phyloP scores from a whole-genome alignment of 2,329 filamentous ascomycete species.

The Exophiala oligosperma region DNA sequence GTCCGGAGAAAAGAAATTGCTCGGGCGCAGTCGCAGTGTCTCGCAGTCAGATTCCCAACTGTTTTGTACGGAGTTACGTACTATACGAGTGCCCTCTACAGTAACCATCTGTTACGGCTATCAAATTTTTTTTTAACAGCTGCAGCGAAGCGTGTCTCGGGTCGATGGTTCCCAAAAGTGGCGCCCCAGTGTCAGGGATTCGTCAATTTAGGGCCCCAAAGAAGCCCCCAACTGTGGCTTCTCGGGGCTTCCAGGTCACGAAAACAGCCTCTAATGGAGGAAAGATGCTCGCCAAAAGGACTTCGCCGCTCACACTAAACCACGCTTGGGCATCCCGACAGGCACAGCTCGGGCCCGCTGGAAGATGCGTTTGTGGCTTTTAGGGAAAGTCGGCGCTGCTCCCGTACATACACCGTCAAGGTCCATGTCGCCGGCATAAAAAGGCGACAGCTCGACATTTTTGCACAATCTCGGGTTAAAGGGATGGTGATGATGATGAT shows the following conservation, averaged over 20 bases:
- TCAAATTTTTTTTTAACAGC: background rate
- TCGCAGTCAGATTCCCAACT: too few species aligned
- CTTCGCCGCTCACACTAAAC: background rate
- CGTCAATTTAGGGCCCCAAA: background rate
- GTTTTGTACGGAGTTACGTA: too few species aligned
- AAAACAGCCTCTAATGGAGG: background rate
- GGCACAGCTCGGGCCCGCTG: background rate
- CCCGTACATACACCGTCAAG: too few species aligned
- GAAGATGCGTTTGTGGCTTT: background rate
- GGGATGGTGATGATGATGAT: too few species aligned
- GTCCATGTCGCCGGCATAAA: too few species aligned
- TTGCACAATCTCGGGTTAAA: too few species aligned
- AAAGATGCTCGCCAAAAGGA: background rate
- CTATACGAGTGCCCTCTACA: too few species aligned
- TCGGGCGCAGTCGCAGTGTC: background rate
- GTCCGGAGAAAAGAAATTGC: constrained; percentile 2
- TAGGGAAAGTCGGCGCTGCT: too few species aligned
- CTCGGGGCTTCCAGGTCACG: too few species aligned
- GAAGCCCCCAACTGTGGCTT: too few species aligned
- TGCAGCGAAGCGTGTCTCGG: background rate
- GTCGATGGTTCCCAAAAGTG: background rate
- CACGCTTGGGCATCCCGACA: background rate
- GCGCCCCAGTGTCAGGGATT: background rate
- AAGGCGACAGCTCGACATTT: too few species aligned
- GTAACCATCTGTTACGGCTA: too few species aligned